Evolutionary conservation across 768 basidiomycete species (phyloP), one percentile per base, ranked within the genome.

Genomic region (Myochromella boudieri): DNA sequence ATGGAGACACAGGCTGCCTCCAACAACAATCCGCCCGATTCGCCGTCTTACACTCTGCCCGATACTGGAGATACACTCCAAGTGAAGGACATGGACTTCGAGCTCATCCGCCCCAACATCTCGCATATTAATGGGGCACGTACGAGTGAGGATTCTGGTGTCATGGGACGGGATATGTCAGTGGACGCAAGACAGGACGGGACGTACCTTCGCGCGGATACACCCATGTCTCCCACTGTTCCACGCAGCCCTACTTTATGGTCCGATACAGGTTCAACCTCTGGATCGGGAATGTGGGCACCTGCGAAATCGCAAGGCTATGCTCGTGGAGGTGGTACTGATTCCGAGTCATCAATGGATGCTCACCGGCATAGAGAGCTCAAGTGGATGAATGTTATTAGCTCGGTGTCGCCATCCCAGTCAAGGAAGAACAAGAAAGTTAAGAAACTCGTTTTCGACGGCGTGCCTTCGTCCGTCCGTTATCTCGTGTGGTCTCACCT

Each of bases 401-500:
- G 80, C 0, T 61, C 78, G 0, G 72, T 77, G 0, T 71, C 80
- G 1, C 68, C 89, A 0, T 65, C 81, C 2, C 81, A 85, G 54
- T 78, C 86, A 1, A 74, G 81, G 40, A 92, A 87, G 71, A 85
- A 68, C 61, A 91, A 91, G 66, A 93, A 92, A 59, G 73, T 91
- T 9, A 76, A 80, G 53, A 85, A 84, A 56, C 65, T 94, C 6
- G 55, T 92, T 22, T 66, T 83, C 34, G 87, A 91, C n/a, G 82
- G 82, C 28, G 86, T 94, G 0, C 91, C 91, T 0, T 82, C 86
- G 8, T 88, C 85, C 9, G 88, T 94, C 20, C 75, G 91, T 8
- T 92, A 90, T 53, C 77, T 84, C 12, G 90, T 92, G 3, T 94
- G 91, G 91, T 80, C 81, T 14, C 82, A 85, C 60, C 64, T 93